Base-by-base conservation (phyloP, 2,329 filamentous ascomycete species). In the Dryadomyces sulphureus region DNA sequence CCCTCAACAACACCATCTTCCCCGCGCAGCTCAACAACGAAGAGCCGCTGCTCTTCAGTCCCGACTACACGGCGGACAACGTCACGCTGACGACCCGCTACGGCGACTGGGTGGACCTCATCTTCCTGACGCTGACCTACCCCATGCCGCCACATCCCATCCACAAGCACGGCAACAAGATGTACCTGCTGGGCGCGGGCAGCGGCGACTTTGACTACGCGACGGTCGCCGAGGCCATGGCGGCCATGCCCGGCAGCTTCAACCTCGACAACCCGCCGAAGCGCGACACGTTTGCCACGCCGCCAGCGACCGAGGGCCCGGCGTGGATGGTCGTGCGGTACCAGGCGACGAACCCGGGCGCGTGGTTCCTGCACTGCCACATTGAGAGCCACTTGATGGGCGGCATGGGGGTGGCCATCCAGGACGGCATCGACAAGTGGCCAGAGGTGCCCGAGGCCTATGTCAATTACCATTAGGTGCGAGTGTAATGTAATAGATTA, bases 91-190 rank as follows among this genome's bases (percentile, higher is more conserved):
- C 61, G 6, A 74, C 70, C 7, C 54, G 52, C 21, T 64, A 68
- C 48, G 58, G 61, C 50, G 63, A 67, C 2, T 77, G 73, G 73
- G 61, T 78, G 8, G 75, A 79, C 53, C 54, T 77, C n/a, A 62
- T 79, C 50, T 63, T 76, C 48, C 58, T 65, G 25, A 60, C 69
- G 2, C 55, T 58, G n/a, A 55, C 55, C 2, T 58, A 60, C 3
- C 60, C 69, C 7, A 70, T 75, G 53, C 73, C 69, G 5, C 63
- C 70, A 9, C 77, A 81, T 48, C 72, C 75, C 0, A 72, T 81
- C 43, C 77, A 81, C 65, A 79, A 79, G 62, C 77, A 81, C 59
- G 69, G 70, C 41, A 75, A 70, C 53, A 77, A 76, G 55, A 75
- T 72, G 60, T 79, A 67, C 53, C 59, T 69, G 19, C 65, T 81